A percentile compares a stretch with the other conserved stretches of the same genome.
phyloP scores from a whole-genome alignment of 1,139 yeast species.

The Taiozyma onychis region DNA sequence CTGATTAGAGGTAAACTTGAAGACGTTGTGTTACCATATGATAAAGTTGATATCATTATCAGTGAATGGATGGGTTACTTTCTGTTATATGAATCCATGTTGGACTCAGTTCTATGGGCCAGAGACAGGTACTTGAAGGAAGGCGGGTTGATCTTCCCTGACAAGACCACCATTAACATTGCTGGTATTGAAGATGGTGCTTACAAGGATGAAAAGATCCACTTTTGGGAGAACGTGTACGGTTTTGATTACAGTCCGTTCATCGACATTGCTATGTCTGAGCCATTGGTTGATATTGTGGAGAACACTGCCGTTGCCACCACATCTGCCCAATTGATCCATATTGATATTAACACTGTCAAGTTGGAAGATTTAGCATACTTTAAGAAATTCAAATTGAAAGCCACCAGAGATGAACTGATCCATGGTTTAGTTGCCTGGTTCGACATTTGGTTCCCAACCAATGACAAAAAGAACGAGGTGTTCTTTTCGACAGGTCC shows the following conservation, averaged over 20 bases:
- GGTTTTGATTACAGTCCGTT: constrained; percentile 89
- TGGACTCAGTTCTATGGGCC: constrained; percentile 92
- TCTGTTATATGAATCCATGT: constrained; percentile 92
- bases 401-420: constrained; percentile 71
- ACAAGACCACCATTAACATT: constrained; percentile 82
- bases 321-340: constrained; percentile 62
- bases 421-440: constrained; percentile 90
- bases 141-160: constrained; percentile 91
- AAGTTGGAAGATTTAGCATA: constrained; percentile 79
- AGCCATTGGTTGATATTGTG: constrained; percentile 93
- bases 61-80: constrained; percentile 99
- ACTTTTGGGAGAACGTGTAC: constrained; percentile 95
- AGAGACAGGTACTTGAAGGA: constrained; percentile 85
- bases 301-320: constrained; percentile 76
- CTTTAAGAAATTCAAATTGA: constrained; percentile 56
- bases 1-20: constrained; percentile 90
- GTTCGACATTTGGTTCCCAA: constrained; percentile 90
- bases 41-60: constrained; percentile 86
- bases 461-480: constrained; percentile 43
- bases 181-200: constrained; percentile 95
- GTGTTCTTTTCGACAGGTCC: constrained; percentile 78
- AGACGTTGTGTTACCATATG: constrained; percentile 78
- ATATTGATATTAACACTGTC: constrained; percentile 86
- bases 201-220: constrained; percentile 88
- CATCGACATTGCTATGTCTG: constrained; percentile 73